Conservation (phyloP, 2,329 filamentous ascomycete species). For the Dactylonectria estremocensis region DNA sequence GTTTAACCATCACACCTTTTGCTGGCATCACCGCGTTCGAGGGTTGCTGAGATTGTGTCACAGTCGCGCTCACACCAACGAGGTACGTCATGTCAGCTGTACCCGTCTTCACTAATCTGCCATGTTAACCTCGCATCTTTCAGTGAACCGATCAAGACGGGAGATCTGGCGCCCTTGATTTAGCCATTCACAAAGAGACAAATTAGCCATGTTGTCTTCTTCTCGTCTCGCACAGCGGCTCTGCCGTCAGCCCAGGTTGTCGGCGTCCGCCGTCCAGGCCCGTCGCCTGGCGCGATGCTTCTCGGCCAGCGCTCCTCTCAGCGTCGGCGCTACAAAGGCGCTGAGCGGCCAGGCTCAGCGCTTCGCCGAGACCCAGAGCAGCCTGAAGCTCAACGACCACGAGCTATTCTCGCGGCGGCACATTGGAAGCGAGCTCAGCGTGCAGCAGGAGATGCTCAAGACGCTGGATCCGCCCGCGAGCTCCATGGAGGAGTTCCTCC, state of each 20-base stretch:
- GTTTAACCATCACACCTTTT: constrained; percentile 1
- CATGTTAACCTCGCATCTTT: constrained; percentile 4
- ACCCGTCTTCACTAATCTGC: neutral
- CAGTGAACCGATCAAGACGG: constrained; percentile 20
- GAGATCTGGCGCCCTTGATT: constrained; percentile 5
- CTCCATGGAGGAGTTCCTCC: constrained; percentile 86
- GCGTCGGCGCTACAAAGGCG: constrained; percentile 14
- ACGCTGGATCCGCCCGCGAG: constrained; percentile 81
- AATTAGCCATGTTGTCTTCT: constrained; percentile 43
- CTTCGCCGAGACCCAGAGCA: constrained; percentile 42
- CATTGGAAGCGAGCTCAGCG: constrained; percentile 82
- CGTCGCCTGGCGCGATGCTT: constrained; percentile 40
- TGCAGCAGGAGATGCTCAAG: constrained; percentile 83
- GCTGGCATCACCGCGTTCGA: constrained; percentile 18
- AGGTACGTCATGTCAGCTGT: neutral
- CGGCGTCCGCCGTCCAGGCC: constrained; percentile 38
- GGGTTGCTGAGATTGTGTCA: constrained; percentile 17
- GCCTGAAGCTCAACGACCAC: constrained; percentile 41
- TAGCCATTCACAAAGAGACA: neutral
- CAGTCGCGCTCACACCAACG: neutral
- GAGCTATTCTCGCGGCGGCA: constrained; percentile 81
- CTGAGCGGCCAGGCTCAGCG: constrained; percentile 33
- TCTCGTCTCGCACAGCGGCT: constrained; percentile 48
- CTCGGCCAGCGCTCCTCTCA: constrained; percentile 31
- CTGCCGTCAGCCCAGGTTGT: constrained; percentile 43